phyloP scores from a whole-genome alignment of 106 monocot genomes.

The Vanilla planifolia region DNA sequence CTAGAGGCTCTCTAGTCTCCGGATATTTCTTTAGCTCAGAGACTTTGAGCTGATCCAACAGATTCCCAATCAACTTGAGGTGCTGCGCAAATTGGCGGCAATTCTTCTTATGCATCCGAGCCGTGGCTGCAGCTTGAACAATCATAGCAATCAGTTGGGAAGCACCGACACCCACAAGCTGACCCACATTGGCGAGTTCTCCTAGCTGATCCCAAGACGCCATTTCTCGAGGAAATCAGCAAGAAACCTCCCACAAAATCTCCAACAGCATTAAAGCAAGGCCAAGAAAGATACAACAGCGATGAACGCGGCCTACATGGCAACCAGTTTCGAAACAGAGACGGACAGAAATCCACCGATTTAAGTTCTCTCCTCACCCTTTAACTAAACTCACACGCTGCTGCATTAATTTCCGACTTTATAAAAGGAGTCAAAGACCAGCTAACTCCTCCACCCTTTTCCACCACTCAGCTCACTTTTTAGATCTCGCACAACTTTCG shows the following conservation, averaged over 20 bases:
- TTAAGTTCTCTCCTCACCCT: not conserved
- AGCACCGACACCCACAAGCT: conserved; percentile 18
- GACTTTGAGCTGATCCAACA: conserved; percentile 54
- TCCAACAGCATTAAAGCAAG: not conserved
- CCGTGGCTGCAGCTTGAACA: conserved; percentile 11
- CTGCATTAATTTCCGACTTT: not conserved
- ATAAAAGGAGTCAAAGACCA: not conserved
- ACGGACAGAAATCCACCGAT: not conserved
- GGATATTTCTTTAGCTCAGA: conserved; percentile 69
- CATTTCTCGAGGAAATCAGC: not conserved
- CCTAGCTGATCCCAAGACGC: conserved; percentile 23
- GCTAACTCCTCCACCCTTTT: not conserved
- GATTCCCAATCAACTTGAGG: conserved; percentile 23
- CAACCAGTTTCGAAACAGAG: not conserved
- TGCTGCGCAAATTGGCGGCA: conserved; percentile 22
- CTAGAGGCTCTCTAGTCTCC: conserved; percentile 63
- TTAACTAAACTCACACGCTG: not conserved
- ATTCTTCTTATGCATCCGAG: conserved; percentile 17
- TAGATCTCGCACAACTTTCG: not conserved
- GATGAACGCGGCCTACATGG: not conserved
- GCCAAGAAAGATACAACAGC: not conserved
- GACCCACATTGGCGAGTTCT: conserved; percentile 14
- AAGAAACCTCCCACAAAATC: not conserved
- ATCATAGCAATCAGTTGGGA: conserved; percentile 15
- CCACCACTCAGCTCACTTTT: not conserved